Evolutionary conservation across 345 rosid genomes (phyloP), one percentile per base, ranked within the genome.

Genomic region (Gossypium arboreum): DNA sequence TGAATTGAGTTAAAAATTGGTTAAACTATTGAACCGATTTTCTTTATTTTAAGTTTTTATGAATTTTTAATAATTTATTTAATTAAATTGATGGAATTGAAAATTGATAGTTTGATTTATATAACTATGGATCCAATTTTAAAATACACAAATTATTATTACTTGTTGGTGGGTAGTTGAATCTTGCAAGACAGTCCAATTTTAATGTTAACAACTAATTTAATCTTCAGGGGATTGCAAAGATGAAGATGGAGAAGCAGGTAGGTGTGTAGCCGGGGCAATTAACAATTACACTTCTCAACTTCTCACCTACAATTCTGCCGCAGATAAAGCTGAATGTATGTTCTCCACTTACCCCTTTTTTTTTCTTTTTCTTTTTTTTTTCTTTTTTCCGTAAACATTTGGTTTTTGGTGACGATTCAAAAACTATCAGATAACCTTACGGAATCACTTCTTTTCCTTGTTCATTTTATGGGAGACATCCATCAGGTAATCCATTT

Each of bases 261-360:
- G 82, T 16, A 85, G 90, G 79, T 94, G 98, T 52, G 97, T 92
- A 71, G 89, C 97, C 7, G 98, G 97, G 68, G 97, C 98, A 12
- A 88, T 94, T 44, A 83, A 88, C 84, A 92, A 91, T 73, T 94
- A 94, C 86, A 94, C 98, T 24, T 80, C 94, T 52, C 98, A 94
- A 79, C 97, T 94, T 82, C 91, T 89, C 73, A 79, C 68, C 77
- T 88, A 88, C 78, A 80, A 61, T 24, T 71, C 79, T 71, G 83
- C 72, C 71, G 73, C 92, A 65, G 77, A 80, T 27, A 45, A 73
- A 63, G 48, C 91, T 48, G 83, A 86, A 68, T 86, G 97, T 94
- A 88, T 12, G 43, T n/a, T 50, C 45, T 51, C 22, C 22, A 24
- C 56, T 7, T 1, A 0, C 15, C 13, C 41, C 8, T 2, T 7